phyloP scores from a whole-genome alignment of 257 asterid species.

The Cinchona pubescens region DNA sequence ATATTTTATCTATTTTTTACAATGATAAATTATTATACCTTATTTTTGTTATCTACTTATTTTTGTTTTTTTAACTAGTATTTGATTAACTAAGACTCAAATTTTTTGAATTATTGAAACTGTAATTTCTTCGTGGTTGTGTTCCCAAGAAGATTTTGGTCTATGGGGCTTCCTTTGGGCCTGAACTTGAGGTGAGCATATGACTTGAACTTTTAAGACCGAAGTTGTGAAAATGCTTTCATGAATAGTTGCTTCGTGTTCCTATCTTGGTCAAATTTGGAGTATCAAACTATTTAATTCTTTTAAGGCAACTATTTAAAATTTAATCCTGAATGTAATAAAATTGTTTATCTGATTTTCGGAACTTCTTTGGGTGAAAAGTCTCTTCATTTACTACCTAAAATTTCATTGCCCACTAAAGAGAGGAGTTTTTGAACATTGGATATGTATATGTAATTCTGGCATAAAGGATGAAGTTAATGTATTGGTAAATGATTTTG shows the following conservation, averaged over 20 bases:
- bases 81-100: no score
- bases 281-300: no score
- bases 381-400: not conserved
- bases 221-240: not conserved
- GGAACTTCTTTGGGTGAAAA: not conserved
- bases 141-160: slow-evolving; percentile 99
- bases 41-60: no score
- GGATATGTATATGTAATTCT: not conserved
- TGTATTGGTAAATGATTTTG: not conserved
- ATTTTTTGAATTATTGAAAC: no score
- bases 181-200: slow-evolving; percentile 82
- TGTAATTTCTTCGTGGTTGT: slow-evolving; percentile 99
- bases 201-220: not conserved
- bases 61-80: no score
- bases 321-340: not conserved
- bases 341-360: not conserved
- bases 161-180: slow-evolving; percentile 91
- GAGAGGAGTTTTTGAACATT: not conserved
- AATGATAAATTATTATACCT: no score
- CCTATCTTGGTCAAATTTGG: not conserved
- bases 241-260: not conserved
- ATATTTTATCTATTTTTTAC: no score
- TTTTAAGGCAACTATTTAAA: not conserved
- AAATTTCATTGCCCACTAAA: not conserved
- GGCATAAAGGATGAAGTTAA: not conserved